phyloP scores from a whole-genome alignment of 352 stramenopile genomes.

The Phytopythium ostracodes region DNA sequence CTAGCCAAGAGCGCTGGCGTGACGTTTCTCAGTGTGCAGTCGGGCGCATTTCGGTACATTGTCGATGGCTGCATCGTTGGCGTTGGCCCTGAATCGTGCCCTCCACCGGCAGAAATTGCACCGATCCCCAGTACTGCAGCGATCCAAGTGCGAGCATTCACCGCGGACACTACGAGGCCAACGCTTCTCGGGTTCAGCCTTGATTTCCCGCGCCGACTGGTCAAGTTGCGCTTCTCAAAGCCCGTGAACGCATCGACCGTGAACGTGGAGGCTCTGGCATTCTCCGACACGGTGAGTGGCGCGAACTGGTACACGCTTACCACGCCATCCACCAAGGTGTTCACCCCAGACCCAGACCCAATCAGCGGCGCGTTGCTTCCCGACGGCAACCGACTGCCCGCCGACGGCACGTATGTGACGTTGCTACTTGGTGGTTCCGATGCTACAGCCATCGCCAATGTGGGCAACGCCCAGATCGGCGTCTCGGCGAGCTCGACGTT shows the following conservation, averaged over 20 bases:
- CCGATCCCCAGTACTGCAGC: conserved; percentile 9
- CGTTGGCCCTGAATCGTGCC: conserved; percentile 25
- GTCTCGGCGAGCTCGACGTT: conserved; percentile 45
- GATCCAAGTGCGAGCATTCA: conserved; percentile 35
- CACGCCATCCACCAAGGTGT: conserved; percentile 29
- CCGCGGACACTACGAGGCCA: conserved; percentile 35
- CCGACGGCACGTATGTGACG: conserved; percentile 59
- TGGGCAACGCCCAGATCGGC: conserved; percentile 51
- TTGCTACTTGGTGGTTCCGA: conserved; percentile 44
- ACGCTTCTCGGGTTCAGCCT: conserved; percentile 52
- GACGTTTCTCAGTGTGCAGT: conserved; percentile 27
- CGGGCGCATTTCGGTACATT: conserved; percentile 44
- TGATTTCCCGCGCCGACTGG: conserved; percentile 41
- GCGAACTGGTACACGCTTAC: conserved; percentile 39
- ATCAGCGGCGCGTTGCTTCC: conserved; percentile 36
- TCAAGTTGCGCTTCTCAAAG: conserved; percentile 73
- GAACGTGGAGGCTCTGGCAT: conserved; percentile 26
- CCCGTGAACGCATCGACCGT: conserved; percentile 39
- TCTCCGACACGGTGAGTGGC: conserved; percentile 35
- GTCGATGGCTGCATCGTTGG: conserved; percentile 35
- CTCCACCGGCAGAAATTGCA: conserved; percentile 5
- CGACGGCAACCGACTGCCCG: conserved; percentile 43
- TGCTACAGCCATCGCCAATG: conserved; percentile 21
- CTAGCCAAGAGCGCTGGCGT: conserved; percentile 23
- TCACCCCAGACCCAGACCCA: conserved; percentile 41